phyloP scores from a whole-genome alignment of 108 stramenopile species.

The Nannochloropsis salina region DNA sequence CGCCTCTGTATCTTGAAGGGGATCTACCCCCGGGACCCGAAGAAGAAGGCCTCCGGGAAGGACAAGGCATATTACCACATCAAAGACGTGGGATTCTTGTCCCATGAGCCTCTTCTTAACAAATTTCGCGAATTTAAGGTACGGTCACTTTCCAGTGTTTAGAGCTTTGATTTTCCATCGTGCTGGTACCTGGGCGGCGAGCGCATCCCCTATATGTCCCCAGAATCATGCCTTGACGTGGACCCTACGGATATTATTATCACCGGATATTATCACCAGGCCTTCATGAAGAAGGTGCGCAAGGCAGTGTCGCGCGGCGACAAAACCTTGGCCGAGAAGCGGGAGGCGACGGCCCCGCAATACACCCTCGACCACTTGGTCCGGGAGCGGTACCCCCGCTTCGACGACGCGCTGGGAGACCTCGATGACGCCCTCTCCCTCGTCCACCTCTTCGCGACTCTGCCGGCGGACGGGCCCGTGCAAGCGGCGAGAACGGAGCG shows the following conservation, averaged over 20 bases:
- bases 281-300: conserved; percentile 76
- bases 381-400: conserved; percentile 95
- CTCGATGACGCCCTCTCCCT: conserved; percentile 94
- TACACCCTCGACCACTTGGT: conserved; percentile 94
- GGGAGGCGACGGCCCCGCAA: conserved; percentile 50
- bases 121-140: conserved; percentile 81
- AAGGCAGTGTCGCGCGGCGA: conserved; percentile 58
- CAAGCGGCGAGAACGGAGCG: conserved; percentile 64
- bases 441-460: conserved; percentile 82
- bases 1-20: conserved; percentile 99
- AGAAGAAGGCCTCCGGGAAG: conserved; percentile 65
- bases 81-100: conserved; percentile 88
- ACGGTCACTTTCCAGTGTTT: neutral
- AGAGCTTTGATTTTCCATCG: no score
- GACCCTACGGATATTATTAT: no score
- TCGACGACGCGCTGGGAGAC: conserved; percentile 86
- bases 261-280: conserved; percentile 40
- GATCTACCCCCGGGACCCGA: conserved; percentile 93
- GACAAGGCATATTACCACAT: conserved; percentile 95
- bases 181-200: no score
- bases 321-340: conserved; percentile 20
- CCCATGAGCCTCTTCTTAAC: conserved; percentile 92
- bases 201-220: no score
- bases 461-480: conserved; percentile 68
- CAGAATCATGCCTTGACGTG: no score